These are phyloP conservation scores for Aspergillus melleus DNA, from an alignment of 2,329 filamentous ascomycete genomes.

Conservation along the genomic window DNA sequence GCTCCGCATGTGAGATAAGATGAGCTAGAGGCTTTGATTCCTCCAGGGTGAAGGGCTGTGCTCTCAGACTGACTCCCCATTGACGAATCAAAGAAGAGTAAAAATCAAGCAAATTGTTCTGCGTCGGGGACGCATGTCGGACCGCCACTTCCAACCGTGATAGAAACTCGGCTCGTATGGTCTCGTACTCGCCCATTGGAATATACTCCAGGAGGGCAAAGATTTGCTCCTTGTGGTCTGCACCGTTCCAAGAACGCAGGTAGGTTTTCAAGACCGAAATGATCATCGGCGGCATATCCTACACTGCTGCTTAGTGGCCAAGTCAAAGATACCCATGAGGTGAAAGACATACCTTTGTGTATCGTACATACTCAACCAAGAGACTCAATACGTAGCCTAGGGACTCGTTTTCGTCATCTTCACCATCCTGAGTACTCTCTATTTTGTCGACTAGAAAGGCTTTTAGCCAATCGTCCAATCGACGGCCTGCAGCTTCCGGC, in stretches of 20 bases:
- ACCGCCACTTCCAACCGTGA: slow-evolving; percentile 43
- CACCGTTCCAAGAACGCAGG: slow-evolving; percentile 63
- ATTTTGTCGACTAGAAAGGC: slow-evolving; percentile 40
- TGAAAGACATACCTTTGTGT: slow-evolving; percentile 36
- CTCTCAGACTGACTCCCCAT: slow-evolving; percentile 43
- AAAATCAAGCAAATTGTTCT: slow-evolving; percentile 62
- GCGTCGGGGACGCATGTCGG: slow-evolving; percentile 48
- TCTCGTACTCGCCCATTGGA: slow-evolving; percentile 31
- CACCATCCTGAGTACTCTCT: slow-evolving; percentile 43
- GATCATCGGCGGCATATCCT: slow-evolving; percentile 37
- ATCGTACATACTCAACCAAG: slow-evolving; percentile 36
- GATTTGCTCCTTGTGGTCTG: slow-evolving; percentile 50
- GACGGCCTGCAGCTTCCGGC: slow-evolving; percentile 50
- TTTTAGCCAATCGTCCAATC: slow-evolving; percentile 41
- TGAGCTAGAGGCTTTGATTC: slow-evolving; percentile 39
- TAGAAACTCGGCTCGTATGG: slow-evolving; percentile 40
- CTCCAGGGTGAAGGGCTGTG: slow-evolving; percentile 24
- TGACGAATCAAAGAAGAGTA: slow-evolving; percentile 67
- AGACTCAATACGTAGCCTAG: slow-evolving; percentile 37
- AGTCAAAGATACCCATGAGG: background rate
- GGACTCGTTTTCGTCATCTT: slow-evolving; percentile 39
- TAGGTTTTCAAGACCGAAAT: slow-evolving; percentile 49
- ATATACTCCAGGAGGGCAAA: slow-evolving; percentile 35
- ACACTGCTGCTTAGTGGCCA: slow-evolving; percentile 6
- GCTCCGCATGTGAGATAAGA: slow-evolving; percentile 52